Conservation (phyloP, 495 filamentous ascomycete genomes). For the Penicillium chermesinum region DNA sequence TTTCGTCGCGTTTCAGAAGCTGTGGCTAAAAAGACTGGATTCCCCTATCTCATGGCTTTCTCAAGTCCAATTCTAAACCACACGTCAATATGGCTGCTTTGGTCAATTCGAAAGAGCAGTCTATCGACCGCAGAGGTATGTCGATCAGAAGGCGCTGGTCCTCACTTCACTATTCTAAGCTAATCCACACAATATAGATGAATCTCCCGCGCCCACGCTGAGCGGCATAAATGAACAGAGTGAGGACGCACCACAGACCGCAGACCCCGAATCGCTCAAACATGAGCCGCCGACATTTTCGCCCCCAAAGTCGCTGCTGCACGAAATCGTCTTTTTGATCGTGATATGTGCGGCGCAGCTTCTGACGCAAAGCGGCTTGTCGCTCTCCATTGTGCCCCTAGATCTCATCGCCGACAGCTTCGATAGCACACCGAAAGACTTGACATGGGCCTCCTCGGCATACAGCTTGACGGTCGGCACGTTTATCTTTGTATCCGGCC, state of each 20-base stretch:
- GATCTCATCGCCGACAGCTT: conserved; percentile 10
- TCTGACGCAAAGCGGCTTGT: conserved; percentile 15
- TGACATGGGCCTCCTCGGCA: conserved; percentile 45
- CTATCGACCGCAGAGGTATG: too few species aligned
- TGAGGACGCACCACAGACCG: neutral
- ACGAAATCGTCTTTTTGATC: conserved; percentile 10
- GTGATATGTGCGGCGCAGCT: conserved; percentile 15
- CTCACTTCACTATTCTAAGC: neutral
- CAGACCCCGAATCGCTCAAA: conserved; percentile 4
- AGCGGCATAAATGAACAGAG: neutral
- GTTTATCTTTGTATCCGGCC: conserved; percentile 59
- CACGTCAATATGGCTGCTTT: too few species aligned
- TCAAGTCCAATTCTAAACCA: too few species aligned
- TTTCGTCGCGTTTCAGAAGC: too few species aligned
- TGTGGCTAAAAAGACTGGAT: too few species aligned
- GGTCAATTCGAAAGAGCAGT: too few species aligned
- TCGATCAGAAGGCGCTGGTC: too few species aligned
- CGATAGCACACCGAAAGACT: conserved; percentile 15
- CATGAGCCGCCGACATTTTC: neutral
- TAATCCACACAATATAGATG: neutral
- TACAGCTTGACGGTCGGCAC: conserved; percentile 56
- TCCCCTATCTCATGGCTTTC: too few species aligned
- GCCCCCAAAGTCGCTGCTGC: conserved; percentile 3
- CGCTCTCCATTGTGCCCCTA: conserved; percentile 12
- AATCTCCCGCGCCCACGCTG: neutral